phyloP scores from a whole-genome alignment of 1,284 basidiomycete species.

The Sanghuangporus weigelae region DNA sequence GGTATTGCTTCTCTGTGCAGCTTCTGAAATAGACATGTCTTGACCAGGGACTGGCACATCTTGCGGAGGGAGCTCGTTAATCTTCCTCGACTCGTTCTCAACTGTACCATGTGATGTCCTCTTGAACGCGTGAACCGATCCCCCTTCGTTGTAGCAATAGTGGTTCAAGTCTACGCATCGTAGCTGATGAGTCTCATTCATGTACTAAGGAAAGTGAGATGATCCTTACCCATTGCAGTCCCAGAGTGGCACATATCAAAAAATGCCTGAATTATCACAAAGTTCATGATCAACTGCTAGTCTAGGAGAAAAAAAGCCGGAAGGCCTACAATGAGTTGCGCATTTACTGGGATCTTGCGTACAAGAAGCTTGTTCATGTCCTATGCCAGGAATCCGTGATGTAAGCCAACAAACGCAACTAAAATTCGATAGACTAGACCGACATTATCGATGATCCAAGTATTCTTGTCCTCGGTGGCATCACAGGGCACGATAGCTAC shows the following conservation, averaged over 20 bases:
- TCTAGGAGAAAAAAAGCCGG: not conserved
- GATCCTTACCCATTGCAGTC: constrained; percentile 8
- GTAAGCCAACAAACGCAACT: not conserved
- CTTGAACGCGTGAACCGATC: not conserved
- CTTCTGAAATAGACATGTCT: not conserved
- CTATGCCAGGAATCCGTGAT: not conserved
- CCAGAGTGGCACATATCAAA: constrained; percentile 16
- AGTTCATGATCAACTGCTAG: not conserved
- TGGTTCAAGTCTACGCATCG: constrained; percentile 5
- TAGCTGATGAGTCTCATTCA: not conserved
- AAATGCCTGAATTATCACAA: not conserved
- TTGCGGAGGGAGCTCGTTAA: not conserved
- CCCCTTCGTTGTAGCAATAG: not conserved
- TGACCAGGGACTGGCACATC: not conserved
- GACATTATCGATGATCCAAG: constrained; percentile 11
- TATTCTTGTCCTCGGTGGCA: constrained; percentile 6
- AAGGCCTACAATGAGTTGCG: not conserved
- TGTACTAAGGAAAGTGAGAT: not conserved
- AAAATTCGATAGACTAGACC: not conserved
- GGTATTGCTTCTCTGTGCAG: not conserved
- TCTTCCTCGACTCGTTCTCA: not conserved
- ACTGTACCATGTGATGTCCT: not conserved
- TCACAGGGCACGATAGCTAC: constrained; percentile 13
- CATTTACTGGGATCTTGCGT: constrained; percentile 3
- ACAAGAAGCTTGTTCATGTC: constrained; percentile 9